Evolutionary conservation across 176 grass and related monocot genomes (phyloP), one percentile per base, ranked within the genome.

Genomic region (Coix lacrymajobi): DNA sequence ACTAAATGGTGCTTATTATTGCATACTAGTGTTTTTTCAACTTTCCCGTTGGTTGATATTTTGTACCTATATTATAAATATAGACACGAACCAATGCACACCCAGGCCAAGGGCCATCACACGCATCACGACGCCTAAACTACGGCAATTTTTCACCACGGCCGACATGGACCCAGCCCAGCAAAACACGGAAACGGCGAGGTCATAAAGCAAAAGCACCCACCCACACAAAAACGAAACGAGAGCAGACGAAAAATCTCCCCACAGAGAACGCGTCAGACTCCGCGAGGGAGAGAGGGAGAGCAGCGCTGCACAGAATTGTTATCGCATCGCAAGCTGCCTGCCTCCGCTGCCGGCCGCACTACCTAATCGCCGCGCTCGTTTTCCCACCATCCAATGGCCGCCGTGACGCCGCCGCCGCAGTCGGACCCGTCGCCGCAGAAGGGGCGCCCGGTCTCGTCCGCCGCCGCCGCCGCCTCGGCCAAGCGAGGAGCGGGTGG

Each of bases 381-480:
- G 61, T 11, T 83, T 56, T 1, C 4, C 69, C 45, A 15, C 69
- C 38, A 20, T 30, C 33, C 37, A 49, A 90, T 87, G 88, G 79
- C 84, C 75, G 75, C 80, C 40, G 24, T 46, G 62, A 75, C 76
- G 74, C 84, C 44, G 45, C 64, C 72, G 34, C 33, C 57, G 20
- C 20, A 45, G 30, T 20, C 14, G 28, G 78, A 78, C 33, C 5
- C 34, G 29, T 26, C 88, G 44, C 58, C 56, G 60, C 79, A 82
- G 80, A 38, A 52, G 36, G 52, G 71, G 71, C 88, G 86, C 43
- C 81, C 90, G 63, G 16, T 63, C 57, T 56, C 84, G 15, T 73
- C 71, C 6, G 26, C 65, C 4, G 60, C 45, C 33, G 49, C 68
- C 2, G 67, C 34, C 25, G 48, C 68, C 2, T 45, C 68, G 22